Evolutionary conservation across 148 eudicot genomes (phyloP), one percentile per base, ranked within the genome.

Genomic region (Camellia lanceoleosa): DNA sequence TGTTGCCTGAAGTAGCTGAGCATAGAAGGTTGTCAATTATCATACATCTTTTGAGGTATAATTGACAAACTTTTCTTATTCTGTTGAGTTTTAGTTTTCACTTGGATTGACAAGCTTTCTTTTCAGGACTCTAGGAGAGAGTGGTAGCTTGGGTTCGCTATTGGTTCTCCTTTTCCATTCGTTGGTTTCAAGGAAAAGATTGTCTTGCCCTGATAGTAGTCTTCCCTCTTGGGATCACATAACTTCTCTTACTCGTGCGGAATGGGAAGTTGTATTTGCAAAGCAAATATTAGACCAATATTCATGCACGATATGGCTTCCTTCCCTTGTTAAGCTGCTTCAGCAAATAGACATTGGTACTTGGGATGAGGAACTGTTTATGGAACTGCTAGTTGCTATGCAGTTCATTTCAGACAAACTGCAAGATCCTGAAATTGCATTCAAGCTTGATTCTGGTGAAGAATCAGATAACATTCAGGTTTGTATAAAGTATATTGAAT

Each of bases 201-300:
- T 69, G 56, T 78, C 85, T 61, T 79, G 71, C 58, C 43, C 82
- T 52, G 85, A 68, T 73, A 84, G 80, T 73, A 62, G 47, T 54
- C 78, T 68, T 14, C 79, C n/a, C 20, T 80, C 87, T 67, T 77
- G 90, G 77, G 87, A 84, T 72, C 42, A 75, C 74, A 52, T 84
- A 71, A 79, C 77, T 65, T 81, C 87, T n/a, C 58, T 64, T 30
- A 75, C 83, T 71, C 86, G 70, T 80, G 78, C 77, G 71, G 86
- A 89, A 80, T 96, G 99, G 99, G 99, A 96, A 85, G 93, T 85
- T 55, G 74, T 63, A 55, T 92, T 96, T 85, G 92, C 98, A 51
- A 58, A 82, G 74, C 88, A 85, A 83, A 73, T 93, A 70, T 88
- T 89, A 82, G 88, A 89, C 81, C 98, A 96, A 77, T 92, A 91